Conservation (phyloP, 495 filamentous ascomycete species). For the Penicillium bialowiezense region DNA sequence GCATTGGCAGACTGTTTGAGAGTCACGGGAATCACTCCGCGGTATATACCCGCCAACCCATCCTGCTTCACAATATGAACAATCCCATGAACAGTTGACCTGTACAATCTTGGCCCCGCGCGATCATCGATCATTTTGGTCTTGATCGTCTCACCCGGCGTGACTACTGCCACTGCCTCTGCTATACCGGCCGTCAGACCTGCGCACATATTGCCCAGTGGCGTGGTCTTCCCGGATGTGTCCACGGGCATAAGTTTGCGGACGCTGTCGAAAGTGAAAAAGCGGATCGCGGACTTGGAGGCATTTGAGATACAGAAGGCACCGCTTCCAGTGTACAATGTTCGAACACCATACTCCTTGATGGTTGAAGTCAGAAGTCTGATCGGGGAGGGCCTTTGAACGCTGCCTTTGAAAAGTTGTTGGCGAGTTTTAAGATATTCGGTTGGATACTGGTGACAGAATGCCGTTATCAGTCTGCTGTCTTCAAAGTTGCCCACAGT, state of each 20-base stretch:
- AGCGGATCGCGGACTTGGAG: constrained; percentile 18
- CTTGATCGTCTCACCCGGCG: constrained; percentile 30
- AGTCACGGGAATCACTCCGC: constrained; percentile 24
- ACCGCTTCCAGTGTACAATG: constrained; percentile 19
- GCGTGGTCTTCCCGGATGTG: constrained; percentile 1
- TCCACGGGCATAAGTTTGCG: constrained; percentile 15
- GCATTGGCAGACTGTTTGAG: constrained; percentile 31
- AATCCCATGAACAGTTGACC: constrained; percentile 18
- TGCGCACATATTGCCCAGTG: constrained; percentile 16
- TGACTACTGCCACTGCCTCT: constrained; percentile 25
- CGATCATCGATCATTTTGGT: constrained; percentile 31
- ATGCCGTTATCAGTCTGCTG: too few relatives aligned
- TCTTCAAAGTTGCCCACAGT: too few relatives aligned
- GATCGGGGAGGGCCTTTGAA: not conserved
- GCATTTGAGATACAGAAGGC: constrained; percentile 22
- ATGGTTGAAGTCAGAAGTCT: constrained; percentile 10
- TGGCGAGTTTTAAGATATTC: constrained; percentile 24
- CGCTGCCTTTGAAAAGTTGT: constrained; percentile 9
- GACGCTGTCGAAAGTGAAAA: constrained; percentile 19
- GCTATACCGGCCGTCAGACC: constrained; percentile 26
- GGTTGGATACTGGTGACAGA: constrained; percentile 11
- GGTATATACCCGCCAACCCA: constrained; percentile 21
- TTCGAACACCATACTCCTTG: constrained; percentile 11
- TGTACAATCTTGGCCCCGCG: constrained; percentile 13
- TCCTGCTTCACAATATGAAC: constrained; percentile 13